phyloP scores from a whole-genome alignment of 805 yeast species.

The Yarrowia sp. region DNA sequence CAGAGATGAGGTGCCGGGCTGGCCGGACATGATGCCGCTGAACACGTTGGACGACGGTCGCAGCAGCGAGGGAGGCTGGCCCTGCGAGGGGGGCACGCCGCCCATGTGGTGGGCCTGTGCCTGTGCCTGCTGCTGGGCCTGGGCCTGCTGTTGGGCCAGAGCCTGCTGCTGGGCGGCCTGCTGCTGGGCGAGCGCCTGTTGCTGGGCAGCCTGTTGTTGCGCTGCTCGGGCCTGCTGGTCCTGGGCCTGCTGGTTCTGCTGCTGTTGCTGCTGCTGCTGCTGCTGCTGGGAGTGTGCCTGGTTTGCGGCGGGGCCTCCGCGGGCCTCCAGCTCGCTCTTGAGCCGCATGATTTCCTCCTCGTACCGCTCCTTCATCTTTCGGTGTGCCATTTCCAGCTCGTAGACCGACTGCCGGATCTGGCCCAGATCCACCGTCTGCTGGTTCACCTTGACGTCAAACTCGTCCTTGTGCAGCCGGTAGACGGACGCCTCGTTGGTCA shows the following conservation, averaged over 20 bases:
- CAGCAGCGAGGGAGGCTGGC: slow-evolving; percentile 34
- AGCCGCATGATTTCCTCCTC: slow-evolving; percentile 87
- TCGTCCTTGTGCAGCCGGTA: slow-evolving; percentile 90
- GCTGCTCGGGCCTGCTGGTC: slow-evolving; percentile 37
- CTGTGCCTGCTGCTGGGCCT: slow-evolving; percentile 19
- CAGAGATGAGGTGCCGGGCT: slow-evolving; percentile 28
- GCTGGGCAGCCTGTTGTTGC: slow-evolving; percentile 37
- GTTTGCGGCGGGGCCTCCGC: slow-evolving; percentile 58
- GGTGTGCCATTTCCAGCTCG: slow-evolving; percentile 90
- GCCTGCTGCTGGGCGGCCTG: slow-evolving; percentile 31
- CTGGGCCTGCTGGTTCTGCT: slow-evolving; percentile 32
- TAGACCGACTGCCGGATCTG: slow-evolving; percentile 91
- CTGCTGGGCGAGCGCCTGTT: slow-evolving; percentile 31
- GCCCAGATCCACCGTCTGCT: slow-evolving; percentile 89
- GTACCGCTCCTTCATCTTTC: slow-evolving; percentile 91
- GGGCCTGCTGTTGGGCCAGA: slow-evolving; percentile 28
- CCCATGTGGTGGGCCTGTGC: slow-evolving; percentile 25
- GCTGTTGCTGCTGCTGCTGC: slow-evolving; percentile 30
- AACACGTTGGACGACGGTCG: slow-evolving; percentile 36
- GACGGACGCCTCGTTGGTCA: slow-evolving; percentile 78
- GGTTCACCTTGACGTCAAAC: slow-evolving; percentile 66
- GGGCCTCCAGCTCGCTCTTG: slow-evolving; percentile 77
- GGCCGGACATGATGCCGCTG: slow-evolving; percentile 38
- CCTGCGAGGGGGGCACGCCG: slow-evolving; percentile 31
- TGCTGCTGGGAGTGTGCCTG: slow-evolving; percentile 38